Evolutionary conservation across 23 red algal genomes (phyloP).

Genomic region (Gracilaria caudata): DNA sequence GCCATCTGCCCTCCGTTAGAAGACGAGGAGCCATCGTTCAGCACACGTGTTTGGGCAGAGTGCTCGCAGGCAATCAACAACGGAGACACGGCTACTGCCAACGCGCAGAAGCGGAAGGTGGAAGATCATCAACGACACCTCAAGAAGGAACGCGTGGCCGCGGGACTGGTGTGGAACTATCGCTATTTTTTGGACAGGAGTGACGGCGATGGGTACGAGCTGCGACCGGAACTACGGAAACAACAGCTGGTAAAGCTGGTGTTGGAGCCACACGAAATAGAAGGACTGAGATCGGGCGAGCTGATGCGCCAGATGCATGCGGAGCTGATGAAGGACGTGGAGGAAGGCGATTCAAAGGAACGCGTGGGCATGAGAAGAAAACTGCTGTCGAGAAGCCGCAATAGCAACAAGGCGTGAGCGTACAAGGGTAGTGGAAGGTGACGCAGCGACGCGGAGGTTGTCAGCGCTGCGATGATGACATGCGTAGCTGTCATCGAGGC

Average conservation of each 20-base stretch:
- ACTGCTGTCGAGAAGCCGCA: constrained; percentile 1
- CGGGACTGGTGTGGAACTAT: constrained; percentile 65
- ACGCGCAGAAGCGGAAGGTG: constrained; percentile 79
- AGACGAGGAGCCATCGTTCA: constrained; percentile 63
- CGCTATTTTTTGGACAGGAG: constrained; percentile 67
- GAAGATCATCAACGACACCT: constrained; percentile 87
- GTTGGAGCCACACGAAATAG: constrained; percentile 22
- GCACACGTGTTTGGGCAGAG: constrained; percentile 76
- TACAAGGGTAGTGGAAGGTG: not conserved
- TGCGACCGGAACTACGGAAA: constrained; percentile 38
- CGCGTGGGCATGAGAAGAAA: constrained; percentile 3
- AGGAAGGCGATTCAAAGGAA: not conserved
- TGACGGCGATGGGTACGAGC: constrained; percentile 61
- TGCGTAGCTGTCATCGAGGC: not conserved
- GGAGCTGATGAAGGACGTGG: constrained; percentile 20
- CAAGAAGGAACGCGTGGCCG: constrained; percentile 47
- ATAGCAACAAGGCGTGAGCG: constrained; percentile 11
- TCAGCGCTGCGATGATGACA: not conserved
- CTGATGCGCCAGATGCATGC: constrained; percentile 46
- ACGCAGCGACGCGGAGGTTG: not conserved
- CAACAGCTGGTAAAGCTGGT: constrained; percentile 30
- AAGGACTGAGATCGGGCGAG: constrained; percentile 52
- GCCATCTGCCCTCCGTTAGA: constrained; percentile 70
- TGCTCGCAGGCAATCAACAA: constrained; percentile 77
- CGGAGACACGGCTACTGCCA: constrained; percentile 67